phyloP scores from a whole-genome alignment of 192 early-diverging fungal species.

The Lobosporangium transversale region DNA sequence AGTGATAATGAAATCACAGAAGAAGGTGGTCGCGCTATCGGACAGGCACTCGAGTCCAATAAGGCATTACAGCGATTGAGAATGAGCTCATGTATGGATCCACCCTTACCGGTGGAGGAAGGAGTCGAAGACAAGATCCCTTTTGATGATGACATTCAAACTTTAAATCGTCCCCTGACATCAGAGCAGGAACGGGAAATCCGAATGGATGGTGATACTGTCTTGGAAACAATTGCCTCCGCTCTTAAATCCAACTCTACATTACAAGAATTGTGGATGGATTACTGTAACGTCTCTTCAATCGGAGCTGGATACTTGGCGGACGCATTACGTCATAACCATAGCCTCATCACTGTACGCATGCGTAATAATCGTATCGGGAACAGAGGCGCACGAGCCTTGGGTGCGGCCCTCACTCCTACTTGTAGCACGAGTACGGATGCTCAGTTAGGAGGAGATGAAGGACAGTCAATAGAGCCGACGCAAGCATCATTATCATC shows the following conservation, averaged over 20 bases:
- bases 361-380: conserved; percentile 58
- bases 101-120: conserved; percentile 48
- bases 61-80: conserved; percentile 41
- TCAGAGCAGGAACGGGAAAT: conserved; percentile 31
- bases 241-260: conserved; percentile 30
- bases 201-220: conserved; percentile 50
- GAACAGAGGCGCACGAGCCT: conserved; percentile 49
- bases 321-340: conserved; percentile 27
- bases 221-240: conserved; percentile 35
- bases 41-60: conserved; percentile 45
- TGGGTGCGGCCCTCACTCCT: conserved; percentile 28
- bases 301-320: conserved; percentile 39
- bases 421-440: not conserved
- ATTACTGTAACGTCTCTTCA: conserved; percentile 55
- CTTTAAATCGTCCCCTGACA: conserved; percentile 19
- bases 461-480: no score
- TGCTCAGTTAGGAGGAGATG: not conserved
- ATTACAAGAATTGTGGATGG: conserved; percentile 54
- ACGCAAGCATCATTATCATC: no score
- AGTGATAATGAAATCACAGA: conserved; percentile 59
- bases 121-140: conserved; percentile 30
- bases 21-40: conserved; percentile 50
- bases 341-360: conserved; percentile 33
- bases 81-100: conserved; percentile 46
- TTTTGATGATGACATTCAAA: conserved; percentile 21